Base-by-base conservation (phyloP, 805 yeast genomes). In the Ogataea pini region DNA sequence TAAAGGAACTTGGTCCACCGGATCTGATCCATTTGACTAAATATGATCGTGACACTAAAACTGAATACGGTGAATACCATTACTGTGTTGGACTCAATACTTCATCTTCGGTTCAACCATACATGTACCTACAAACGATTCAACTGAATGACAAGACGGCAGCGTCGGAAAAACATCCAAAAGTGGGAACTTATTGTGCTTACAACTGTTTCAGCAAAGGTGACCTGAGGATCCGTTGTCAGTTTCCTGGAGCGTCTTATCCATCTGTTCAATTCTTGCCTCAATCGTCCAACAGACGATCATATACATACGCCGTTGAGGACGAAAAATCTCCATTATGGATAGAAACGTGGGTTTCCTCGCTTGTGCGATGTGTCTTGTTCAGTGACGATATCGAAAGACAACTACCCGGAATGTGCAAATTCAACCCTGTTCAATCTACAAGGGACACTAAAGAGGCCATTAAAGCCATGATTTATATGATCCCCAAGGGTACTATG, bases 151-250 rank as follows among this genome's bases (percentile, higher is more conserved):
- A 61, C 42, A 54, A 53, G 42, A 40, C 46, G 5, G 32, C 49
- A 12, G 61, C 63, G 27, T 58, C 61, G 14, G 60, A 48, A 52
- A 67, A 57, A 51, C 69, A 64, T 44, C 64, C 65, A 3, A 54
- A 54, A 24, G 50, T 77, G 39, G 77, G 77, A 18, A 82, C 89
- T 0, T 82, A 75, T 54, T 85, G 89, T 64, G 67, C 83, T 13
- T 89, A 82, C 70, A 91, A 94, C 65, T 75, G 85, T 16, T 88
- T 94, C 59, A 71, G 82, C 32, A 77, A 76, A 47, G 77, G 85
- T 4, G 99, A 92, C 64, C 69, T 91, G 33, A 73, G 97, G 17
- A 80, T 89, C 57, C 64, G 82, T 59, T 76, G 79, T 16, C 72
- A 74, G 39, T 77, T 81, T 51, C 85, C 86, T 0, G 80, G 79